phyloP scores from a whole-genome alignment of 2,329 filamentous ascomycete genomes.

The Trichocomaceae sp. region DNA sequence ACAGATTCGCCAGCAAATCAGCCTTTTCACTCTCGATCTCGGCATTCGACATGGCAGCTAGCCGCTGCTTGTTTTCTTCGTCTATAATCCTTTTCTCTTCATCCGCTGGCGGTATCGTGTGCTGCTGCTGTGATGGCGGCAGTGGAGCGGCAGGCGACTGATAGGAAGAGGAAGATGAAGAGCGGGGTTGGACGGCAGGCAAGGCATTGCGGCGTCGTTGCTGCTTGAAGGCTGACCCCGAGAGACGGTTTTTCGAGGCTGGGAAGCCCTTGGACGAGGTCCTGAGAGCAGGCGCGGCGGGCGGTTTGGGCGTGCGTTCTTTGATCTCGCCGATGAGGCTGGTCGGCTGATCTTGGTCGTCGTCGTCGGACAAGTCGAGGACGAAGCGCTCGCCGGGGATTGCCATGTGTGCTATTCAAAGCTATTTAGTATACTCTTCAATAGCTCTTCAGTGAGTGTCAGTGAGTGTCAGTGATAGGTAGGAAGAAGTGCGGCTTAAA shows the following conservation, averaged over 20 bases:
- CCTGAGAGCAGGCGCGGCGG: conserved; percentile 44
- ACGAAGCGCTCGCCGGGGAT: conserved; percentile 56
- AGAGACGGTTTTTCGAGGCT: conserved; percentile 71
- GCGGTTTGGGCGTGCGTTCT: conserved; percentile 58
- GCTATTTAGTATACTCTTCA: too few relatives aligned
- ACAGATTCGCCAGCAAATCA: conserved; percentile 72
- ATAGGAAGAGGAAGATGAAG: neutral
- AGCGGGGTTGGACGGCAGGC: neutral
- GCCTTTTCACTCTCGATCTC: conserved; percentile 75
- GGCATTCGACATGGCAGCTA: conserved; percentile 70
- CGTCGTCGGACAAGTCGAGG: conserved; percentile 53
- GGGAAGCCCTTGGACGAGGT: conserved; percentile 68
- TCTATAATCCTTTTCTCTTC: conserved; percentile 69
- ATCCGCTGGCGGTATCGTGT: conserved; percentile 1
- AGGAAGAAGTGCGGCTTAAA: conserved; percentile 30
- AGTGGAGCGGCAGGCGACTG: conserved; percentile 31
- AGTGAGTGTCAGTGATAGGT: too few relatives aligned
- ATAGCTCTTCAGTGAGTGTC: too few relatives aligned
- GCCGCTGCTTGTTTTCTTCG: conserved; percentile 66
- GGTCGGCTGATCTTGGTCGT: conserved; percentile 27
- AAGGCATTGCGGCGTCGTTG: conserved; percentile 33
- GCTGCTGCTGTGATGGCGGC: neutral
- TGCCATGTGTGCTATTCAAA: too few relatives aligned
- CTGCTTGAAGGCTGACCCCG: conserved; percentile 73
- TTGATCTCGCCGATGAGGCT: conserved; percentile 65